Base-by-base conservation (phyloP, 2,329 filamentous ascomycete genomes). In the Aureobasidium leucospermi region DNA sequence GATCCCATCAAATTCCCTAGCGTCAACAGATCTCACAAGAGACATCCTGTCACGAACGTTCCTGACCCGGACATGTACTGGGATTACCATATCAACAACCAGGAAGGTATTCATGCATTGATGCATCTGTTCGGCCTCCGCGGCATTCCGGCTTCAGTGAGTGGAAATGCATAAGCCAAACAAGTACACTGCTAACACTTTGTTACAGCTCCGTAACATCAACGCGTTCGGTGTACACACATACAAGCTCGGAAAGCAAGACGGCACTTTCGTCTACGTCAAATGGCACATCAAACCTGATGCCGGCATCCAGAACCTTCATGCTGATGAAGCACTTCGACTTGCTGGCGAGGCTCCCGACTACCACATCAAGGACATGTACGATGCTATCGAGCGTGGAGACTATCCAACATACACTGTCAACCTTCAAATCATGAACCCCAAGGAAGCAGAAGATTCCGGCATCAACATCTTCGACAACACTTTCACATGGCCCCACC, bases 401-500 rank as follows among this genome's bases (percentile, higher is more conserved):
- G 69, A 81, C 29, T 76, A 69, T 57, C 79, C 79, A 0, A 71
- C 69, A 3, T 83, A 81, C 81, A 79, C 76, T 6, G 67, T 81
- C 7, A 79, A 76, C 62, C 67, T 84, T 1, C 81, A 85, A 67
- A 74, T 80, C 41, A 82, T 85, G 74, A 72, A 75, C 6, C 78
- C 80, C 0, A 70, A 78, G 59, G 72, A 82, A 45, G 79, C 79
- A 2, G 77, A 79, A 55, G 75, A 64, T 0, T 77, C 76, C 60
- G 70, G 73, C 1, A 74, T 75, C 61, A 77, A 81, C 59, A 74
- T 83, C 47, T 83, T 85, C 64, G 82, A 85, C 64, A 73, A 79
- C 38, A 85, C 81, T 9, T 79, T 82, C 61, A 74, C 78, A 32
- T 82, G 80, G 80, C 77, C 80, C 0, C 75, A 80, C 41, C 68